Evolutionary conservation across 208 protist species (phyloP), one percentile per base, ranked within the genome.

Genomic region (Tritrichomonas foetus): DNA sequence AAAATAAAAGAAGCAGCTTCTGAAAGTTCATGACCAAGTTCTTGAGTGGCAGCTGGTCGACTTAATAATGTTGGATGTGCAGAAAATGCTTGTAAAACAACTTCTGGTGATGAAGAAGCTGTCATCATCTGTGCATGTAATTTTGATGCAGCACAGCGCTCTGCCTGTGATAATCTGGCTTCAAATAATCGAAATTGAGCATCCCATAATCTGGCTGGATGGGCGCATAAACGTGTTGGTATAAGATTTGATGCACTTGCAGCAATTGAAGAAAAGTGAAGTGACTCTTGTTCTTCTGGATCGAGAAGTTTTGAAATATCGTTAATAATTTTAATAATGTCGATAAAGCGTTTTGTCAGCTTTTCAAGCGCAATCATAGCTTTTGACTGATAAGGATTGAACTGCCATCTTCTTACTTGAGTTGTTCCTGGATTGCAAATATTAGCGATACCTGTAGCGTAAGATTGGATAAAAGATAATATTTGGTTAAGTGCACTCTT

Each of bases 151-250:
- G 78, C 78, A 49, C 78, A 89, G 33, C 47, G 25, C 57, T 89
- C 78, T 33, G 78, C 41, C 57, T 89, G 78, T 39, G 47, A 44
- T 39, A 89, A 39, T 27, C 78, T 41, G 39, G 78, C 25, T 39
- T 44, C 78, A 61, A 89, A 89, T 61, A 89, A 57, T 89, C 47
- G 44, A 36, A 53, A 89, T 89, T 89, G 78, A 9, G 78, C 78
- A 53, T 89, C 78, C 78, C 78, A 89, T 27, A 89, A 20, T 61
- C 78, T 53, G 11, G 44, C 14, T 5, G 78, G 78, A 61, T 16
- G 8, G 0, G 22, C 30, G 2, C 53, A 5, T n/a, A 89, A 53
- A 57, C 41, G 33, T 14, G 78, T 89, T 20, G 78, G 78, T 39
- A 89, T 39, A 53, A 89, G 27, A 25, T 25, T 53, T 47, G 78